Evolutionary conservation across 306 rosid genomes (phyloP).

Genomic region (Quercus agrifolia): DNA sequence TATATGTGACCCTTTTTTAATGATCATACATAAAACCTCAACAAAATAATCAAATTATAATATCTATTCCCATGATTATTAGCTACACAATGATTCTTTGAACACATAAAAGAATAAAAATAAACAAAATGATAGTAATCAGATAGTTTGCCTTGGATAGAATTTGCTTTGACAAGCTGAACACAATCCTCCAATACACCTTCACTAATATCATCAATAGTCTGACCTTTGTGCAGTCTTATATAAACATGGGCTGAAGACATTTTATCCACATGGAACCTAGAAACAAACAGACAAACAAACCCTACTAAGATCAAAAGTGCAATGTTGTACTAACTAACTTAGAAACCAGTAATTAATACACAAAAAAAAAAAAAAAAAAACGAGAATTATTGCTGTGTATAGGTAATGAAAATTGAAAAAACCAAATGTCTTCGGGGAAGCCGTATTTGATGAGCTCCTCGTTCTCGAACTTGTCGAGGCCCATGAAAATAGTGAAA

Average conservation of each 20-base stretch:
- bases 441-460: conserved; percentile 98
- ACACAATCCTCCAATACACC: conserved; percentile 89
- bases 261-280: conserved; percentile 99
- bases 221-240: conserved; percentile 86
- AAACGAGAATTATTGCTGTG: not conserved
- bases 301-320: not conserved
- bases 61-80: not conserved
- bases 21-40: not conserved
- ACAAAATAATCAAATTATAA: not conserved
- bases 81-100: not conserved
- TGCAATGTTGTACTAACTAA: not conserved
- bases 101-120: not conserved
- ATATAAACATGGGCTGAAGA: conserved; percentile 97
- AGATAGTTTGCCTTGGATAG: conserved; percentile 73
- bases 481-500: conserved; percentile 97
- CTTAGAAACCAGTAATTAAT: not conserved
- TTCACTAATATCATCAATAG: conserved; percentile 83
- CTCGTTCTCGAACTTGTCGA: conserved; percentile 95
- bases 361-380: not conserved
- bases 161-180: conserved; percentile 98
- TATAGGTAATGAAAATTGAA: too few relatives aligned
- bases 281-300: conserved; percentile 27
- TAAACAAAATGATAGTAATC: not conserved
- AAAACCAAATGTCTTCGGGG: conserved; percentile 85
- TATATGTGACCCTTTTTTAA: not conserved